phyloP scores from a whole-genome alignment of 108 stramenopile species.

The Conticribra guillardii region DNA sequence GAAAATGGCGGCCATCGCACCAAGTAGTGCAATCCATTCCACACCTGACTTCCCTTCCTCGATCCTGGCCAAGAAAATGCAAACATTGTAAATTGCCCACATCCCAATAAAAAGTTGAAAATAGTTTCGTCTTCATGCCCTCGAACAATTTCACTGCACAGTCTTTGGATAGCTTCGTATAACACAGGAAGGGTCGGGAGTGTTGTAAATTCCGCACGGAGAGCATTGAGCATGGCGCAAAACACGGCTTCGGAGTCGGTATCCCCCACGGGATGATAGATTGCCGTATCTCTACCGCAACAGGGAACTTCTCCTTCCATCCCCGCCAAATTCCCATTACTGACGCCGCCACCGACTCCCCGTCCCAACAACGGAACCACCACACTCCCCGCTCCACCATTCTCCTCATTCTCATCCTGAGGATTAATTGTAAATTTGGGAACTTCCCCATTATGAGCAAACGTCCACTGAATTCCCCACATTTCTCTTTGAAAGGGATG shows the following conservation, averaged over 20 bases:
- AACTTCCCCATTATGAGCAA: conserved; percentile 93
- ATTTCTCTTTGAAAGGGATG: conserved; percentile 91
- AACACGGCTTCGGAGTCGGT: conserved; percentile 94
- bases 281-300: conserved; percentile 21
- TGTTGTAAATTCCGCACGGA: conserved; percentile 71
- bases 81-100: conserved; percentile 74
- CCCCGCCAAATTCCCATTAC: conserved; percentile 2
- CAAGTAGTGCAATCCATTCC: conserved; percentile 91
- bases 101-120: conserved; percentile 87
- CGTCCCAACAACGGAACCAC: conserved; percentile 7
- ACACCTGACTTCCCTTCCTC: conserved; percentile 75
- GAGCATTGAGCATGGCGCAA: conserved; percentile 88
- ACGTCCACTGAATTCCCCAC: conserved; percentile 84
- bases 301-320: conserved; percentile 48
- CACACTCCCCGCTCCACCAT: conserved; percentile 5
- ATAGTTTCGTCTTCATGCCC: conserved; percentile 72
- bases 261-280: conserved; percentile 83
- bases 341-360: conserved; percentile 25
- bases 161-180: conserved; percentile 62
- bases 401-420: conserved; percentile 14
- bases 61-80: conserved; percentile 91
- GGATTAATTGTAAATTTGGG: conserved; percentile 62
- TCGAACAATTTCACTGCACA: conserved; percentile 73
- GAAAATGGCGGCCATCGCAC: conserved; percentile 81
- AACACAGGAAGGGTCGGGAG: conserved; percentile 83